Conservation (phyloP, 2,329 filamentous ascomycete species). For the Aspergillus awamori region DNA sequence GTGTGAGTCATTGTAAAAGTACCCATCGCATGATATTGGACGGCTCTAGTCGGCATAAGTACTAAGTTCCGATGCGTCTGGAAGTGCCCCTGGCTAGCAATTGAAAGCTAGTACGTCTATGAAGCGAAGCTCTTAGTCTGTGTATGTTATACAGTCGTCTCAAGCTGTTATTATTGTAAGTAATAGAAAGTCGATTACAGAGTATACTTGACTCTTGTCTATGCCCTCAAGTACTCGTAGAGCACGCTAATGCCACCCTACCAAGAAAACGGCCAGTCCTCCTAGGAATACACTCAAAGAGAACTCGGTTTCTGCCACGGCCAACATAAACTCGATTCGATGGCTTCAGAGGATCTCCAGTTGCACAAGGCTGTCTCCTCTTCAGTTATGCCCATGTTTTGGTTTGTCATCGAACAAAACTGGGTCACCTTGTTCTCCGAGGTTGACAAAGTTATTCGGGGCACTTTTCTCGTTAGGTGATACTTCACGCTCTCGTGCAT, state of each 20-base stretch:
- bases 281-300: neutral
- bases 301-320: neutral
- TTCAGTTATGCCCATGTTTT: slow-evolving; percentile 41
- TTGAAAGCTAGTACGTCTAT: no score
- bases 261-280: neutral
- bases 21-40: no score
- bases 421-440: slow-evolving; percentile 86
- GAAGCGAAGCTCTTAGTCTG: neutral
- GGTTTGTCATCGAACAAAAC: slow-evolving; percentile 70
- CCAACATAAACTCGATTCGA: neutral
- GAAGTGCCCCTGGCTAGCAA: no score
- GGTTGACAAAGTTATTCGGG: slow-evolving; percentile 75
- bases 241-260: neutral
- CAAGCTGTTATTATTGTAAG: no score
- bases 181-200: no score
- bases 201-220: neutral
- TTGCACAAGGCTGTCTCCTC: neutral
- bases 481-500: slow-evolving; percentile 53
- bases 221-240: neutral
- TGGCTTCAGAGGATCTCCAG: neutral
- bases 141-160: neutral
- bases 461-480: slow-evolving; percentile 69
- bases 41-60: no score
- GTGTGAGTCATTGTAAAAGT: no score
- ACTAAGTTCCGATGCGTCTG: no score